Conservation (phyloP, 257 asterid species). For the Ilex aquifolium region DNA sequence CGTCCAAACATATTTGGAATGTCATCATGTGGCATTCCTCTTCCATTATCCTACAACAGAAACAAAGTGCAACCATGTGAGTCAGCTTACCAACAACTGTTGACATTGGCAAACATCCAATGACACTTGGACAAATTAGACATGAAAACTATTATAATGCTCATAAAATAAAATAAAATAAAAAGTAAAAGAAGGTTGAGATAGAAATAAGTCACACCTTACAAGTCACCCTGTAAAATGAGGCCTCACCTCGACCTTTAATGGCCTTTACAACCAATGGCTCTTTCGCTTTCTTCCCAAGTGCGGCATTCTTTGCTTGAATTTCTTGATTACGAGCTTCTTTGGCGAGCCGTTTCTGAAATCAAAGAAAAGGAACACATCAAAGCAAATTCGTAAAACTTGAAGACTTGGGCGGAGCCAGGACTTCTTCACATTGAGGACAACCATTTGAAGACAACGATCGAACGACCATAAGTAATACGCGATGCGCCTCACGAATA, state of each 20-base stretch:
- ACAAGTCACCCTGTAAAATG: constrained; percentile 71
- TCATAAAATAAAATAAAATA: constrained; percentile 2
- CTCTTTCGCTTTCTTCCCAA: constrained; percentile 74
- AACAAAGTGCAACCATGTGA: constrained; percentile 19
- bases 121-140: neutral
- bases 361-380: constrained; percentile 9
- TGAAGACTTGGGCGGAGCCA: too few species aligned
- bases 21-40: constrained; percentile 96
- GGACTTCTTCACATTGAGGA: too few species aligned
- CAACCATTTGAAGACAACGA: too few species aligned
- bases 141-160: neutral
- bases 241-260: constrained; percentile 70
- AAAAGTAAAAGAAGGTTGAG: neutral
- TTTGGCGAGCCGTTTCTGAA: constrained; percentile 86
- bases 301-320: constrained; percentile 71
- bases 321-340: constrained; percentile 78
- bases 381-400: too few species aligned
- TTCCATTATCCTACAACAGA: constrained; percentile 74
- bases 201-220: constrained; percentile 41
- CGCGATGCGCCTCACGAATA: too few species aligned
- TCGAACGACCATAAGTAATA: too few species aligned
- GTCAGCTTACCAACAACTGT: neutral
- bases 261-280: constrained; percentile 35
- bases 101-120: neutral
- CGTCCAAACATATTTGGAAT: constrained; percentile 95